These are phyloP conservation scores for Vitis cinerea DNA, from an alignment of 164 flowering plant species.

Conservation along the genomic window DNA sequence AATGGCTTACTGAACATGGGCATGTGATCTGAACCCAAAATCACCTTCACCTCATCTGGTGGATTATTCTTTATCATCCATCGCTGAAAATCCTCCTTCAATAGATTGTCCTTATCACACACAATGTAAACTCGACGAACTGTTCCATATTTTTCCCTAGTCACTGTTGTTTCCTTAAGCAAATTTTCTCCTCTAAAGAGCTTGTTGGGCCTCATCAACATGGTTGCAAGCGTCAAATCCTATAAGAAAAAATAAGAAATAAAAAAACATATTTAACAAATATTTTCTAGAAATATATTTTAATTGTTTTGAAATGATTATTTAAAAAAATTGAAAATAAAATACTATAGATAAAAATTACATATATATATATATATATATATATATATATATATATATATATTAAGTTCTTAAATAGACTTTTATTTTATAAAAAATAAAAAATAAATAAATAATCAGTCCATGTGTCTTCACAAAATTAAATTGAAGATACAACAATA, in stretches of 20 bases:
- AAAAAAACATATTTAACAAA: no score
- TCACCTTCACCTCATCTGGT: conserved; percentile 29
- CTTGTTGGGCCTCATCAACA: conserved; percentile 21
- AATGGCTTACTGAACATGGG: conserved; percentile 40
- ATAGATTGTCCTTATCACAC: conserved; percentile 23
- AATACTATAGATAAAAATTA: no score
- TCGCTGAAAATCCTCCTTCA: conserved; percentile 25
- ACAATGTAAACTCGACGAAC: conserved; percentile 32
- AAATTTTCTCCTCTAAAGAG: background rate
- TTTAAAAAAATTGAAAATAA: no score
- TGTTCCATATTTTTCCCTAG: conserved; percentile 29
- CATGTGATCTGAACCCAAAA: conserved; percentile 46
- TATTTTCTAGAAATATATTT: no score
- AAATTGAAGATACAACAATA: no score
- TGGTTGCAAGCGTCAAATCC: conserved; percentile 32
- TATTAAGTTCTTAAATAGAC: no score
- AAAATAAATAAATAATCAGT: no score
- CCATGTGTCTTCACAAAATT: no score
- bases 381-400: no score
- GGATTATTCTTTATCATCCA: conserved; percentile 33
- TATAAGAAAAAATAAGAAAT: background rate
- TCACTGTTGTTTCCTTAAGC: conserved; percentile 8
- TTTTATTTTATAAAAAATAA: no score
- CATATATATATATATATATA: no score
- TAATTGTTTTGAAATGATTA: no score